A percentile compares a stretch with the other conserved stretches of the same genome.
Conservation (phyloP, 1,284 basidiomycete genomes). For the Ceratorhiza oryzae-sativae region DNA sequence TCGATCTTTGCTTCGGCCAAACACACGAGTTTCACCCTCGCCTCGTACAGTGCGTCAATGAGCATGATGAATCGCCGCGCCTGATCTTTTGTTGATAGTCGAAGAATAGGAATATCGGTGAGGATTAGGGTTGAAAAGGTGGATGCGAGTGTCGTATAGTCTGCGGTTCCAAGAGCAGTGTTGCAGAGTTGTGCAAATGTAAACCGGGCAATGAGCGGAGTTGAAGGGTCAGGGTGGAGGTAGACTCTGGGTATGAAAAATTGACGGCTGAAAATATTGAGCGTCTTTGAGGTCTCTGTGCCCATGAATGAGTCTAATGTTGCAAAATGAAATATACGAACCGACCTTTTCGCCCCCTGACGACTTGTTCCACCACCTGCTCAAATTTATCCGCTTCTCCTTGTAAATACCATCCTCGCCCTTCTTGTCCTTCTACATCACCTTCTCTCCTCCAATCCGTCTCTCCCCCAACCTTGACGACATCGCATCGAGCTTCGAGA, state of each 20-base stretch:
- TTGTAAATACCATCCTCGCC: slow-evolving; percentile 45
- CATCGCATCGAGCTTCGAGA: slow-evolving; percentile 67
- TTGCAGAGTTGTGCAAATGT: slow-evolving; percentile 70
- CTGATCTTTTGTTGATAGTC: slow-evolving; percentile 69
- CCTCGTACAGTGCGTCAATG: slow-evolving; percentile 70
- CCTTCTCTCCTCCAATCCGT: slow-evolving; percentile 53
- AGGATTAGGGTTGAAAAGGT: slow-evolving; percentile 66
- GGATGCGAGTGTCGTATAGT: slow-evolving; percentile 71
- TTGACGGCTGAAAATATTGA: slow-evolving; percentile 3
- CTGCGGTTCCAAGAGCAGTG: slow-evolving; percentile 70
- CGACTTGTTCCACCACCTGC: slow-evolving; percentile 46
- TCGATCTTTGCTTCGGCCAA: slow-evolving; percentile 60
- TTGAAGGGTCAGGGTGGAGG: slow-evolving; percentile 55
- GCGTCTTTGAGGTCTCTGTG: background rate
- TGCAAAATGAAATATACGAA: slow-evolving; percentile 48
- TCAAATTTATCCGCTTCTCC: slow-evolving; percentile 49
- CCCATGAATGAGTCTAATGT: slow-evolving; percentile 52
- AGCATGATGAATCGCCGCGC: slow-evolving; percentile 74
- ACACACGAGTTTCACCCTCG: slow-evolving; percentile 56
- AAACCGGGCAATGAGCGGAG: slow-evolving; percentile 59
- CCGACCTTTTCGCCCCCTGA: slow-evolving; percentile 47
- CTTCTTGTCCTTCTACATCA: slow-evolving; percentile 39
- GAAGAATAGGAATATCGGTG: slow-evolving; percentile 65
- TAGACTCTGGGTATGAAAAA: slow-evolving; percentile 1
- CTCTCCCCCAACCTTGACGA: slow-evolving; percentile 61